These are phyloP conservation scores for Solanum hybrid DNA, from an alignment of 305 asterid genomes.

Conservation along the genomic window DNA sequence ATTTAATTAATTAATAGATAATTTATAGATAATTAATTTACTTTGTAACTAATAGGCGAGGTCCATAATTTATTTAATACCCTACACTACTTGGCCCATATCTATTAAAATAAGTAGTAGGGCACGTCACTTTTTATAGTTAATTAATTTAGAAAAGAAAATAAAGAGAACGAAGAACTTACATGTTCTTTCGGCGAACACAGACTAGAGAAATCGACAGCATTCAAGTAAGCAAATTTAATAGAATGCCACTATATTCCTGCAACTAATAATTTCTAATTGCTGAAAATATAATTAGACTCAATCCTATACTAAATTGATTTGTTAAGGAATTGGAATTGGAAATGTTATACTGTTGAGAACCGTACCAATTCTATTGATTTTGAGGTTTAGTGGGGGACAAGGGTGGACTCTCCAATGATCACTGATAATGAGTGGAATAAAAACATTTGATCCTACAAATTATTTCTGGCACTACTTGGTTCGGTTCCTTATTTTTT, in stretches of 20 bases:
- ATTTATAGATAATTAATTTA: no score
- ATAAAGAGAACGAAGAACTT: not conserved
- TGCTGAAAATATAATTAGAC: not conserved
- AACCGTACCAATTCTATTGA: not conserved
- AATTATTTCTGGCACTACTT: not conserved
- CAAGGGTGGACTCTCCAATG: not conserved
- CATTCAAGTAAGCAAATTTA: not conserved
- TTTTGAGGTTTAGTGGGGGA: not conserved
- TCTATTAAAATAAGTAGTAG: no score
- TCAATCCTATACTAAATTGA: not conserved
- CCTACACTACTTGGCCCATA: no score
- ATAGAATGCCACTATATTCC: not conserved
- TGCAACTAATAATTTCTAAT: not conserved
- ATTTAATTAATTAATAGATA: no score
- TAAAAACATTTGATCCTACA: not conserved
- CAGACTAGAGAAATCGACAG: not conserved
- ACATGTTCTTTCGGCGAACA: not conserved
- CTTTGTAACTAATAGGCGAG: no score
- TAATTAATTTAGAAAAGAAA: not conserved
- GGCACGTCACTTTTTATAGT: no score
- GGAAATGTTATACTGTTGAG: not conserved
- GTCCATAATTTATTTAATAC: no score
- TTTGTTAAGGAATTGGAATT: not conserved
- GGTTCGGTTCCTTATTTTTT: not conserved
- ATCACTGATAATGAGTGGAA: not conserved